Base-by-base conservation (phyloP, 1,139 yeast species). In the Eremothecium gossypii region DNA sequence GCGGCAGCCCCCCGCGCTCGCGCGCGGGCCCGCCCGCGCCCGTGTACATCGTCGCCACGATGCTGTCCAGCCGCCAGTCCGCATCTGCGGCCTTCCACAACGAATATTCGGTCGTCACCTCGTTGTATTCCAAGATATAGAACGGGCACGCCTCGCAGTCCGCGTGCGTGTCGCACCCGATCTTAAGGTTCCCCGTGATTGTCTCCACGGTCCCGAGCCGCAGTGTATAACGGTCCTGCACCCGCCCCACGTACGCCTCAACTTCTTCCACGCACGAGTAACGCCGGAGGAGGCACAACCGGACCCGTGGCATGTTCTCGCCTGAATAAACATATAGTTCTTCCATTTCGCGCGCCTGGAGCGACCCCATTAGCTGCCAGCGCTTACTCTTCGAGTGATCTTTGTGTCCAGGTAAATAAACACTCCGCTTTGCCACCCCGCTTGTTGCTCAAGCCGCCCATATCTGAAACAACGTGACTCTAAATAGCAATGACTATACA, bases 101-200 rank as follows among this genome's bases (percentile, higher is more conserved):
- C 30, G 53, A 49, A 31, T 52, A 51, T 4, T 39, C 31, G 10
- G 48, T 44, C 27, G 47, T 38, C 7, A 41, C 47, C 28, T 48
- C 54, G 41, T 57, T 53, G 33, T 46, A 58, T 30, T 57, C 61
- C 8, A 58, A 38, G 20, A 58, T 47, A 35, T 47, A 57, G 36
- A 49, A 52, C 3, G 58, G 59, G 13, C 43, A 44, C 7, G 38
- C 43, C 26, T 40, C 23, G 23, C 48, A 46, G 17, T 44, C 41
- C 29, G 39, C 40, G 13, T 50, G 51, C 9, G 47, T 45, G 27
- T 37, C 41, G 39, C 54, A 55, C 12, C 42, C 38, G 30, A 58
- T 42, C 43, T 55, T 57, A 33, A 58, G 43, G 43, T 57, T 58
- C 12, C 54, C 57, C 6, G 63, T 56, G 27, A 56, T 55, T 5